These are phyloP conservation scores for Daucus carota DNA, from an alignment of 129 eudicot genomes.

Conservation along the genomic window DH1_v3.0 NC_030382.2:36290001-36290500, in stretches of 20 bases:
- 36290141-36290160: conserved; percentile 41
- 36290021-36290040: conserved; percentile 2
- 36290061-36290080: conserved; percentile 12
- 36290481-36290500: not conserved
- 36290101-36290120: conserved; percentile 24
- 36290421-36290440: too few relatives aligned
- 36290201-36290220: not conserved
- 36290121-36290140: conserved; percentile 7
- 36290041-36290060: not conserved
- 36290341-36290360: not conserved
- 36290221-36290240: not conserved
- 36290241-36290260: not conserved
- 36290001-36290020: conserved; percentile 18
- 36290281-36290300: not conserved
- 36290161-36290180: not conserved
- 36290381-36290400: too few relatives aligned
- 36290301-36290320: not conserved
- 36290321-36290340: not conserved
- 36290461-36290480: not conserved
- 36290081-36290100: conserved; percentile 16
- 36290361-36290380: not conserved
- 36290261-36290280: not conserved
- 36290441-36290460: not conserved
- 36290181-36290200: not conserved
- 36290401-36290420: not conserved